A percentile compares a stretch with the other conserved stretches of the same genome.
Conservation (phyloP, 805 yeast genomes). For the Metschnikowia lunata region DNA sequence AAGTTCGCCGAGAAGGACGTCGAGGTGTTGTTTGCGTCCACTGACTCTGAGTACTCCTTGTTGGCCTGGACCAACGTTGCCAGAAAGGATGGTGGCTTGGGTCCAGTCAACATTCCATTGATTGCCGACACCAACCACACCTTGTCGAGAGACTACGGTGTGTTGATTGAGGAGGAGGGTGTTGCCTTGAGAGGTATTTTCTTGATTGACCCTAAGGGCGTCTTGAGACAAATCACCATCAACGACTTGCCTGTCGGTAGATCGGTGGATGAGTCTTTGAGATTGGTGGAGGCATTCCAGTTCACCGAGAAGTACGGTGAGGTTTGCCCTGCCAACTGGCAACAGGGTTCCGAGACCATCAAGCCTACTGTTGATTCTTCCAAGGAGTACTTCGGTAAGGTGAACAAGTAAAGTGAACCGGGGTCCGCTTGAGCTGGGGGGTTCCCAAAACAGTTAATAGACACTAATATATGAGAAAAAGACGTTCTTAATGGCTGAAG, state of each 20-base stretch:
- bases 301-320: constrained; percentile 99
- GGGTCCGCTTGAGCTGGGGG: neutral
- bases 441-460: too few species aligned
- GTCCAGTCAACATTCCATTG: constrained; percentile 90
- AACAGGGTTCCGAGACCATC: constrained; percentile 82
- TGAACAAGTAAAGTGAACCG: constrained; percentile 37
- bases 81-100: constrained; percentile 98
- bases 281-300: constrained; percentile 98
- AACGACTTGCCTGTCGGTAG: constrained; percentile 99
- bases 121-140: constrained; percentile 96
- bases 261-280: constrained; percentile 94
- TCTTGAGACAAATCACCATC: constrained; percentile 92
- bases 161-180: constrained; percentile 93
- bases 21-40: constrained; percentile 91
- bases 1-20: constrained; percentile 83
- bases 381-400: constrained; percentile 39
- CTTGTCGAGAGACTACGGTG: constrained; percentile 95
- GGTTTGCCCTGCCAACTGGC: constrained; percentile 99
- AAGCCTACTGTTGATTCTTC: constrained; percentile 33
- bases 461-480: too few species aligned
- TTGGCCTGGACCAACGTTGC: constrained; percentile 98
- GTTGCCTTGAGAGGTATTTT: constrained; percentile 97
- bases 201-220: constrained; percentile 94
- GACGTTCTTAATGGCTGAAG: too few species aligned
- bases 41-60: constrained; percentile 96